Base-by-base conservation (phyloP, 73 alveolate genomes). In the Loxodes magnus region DNA sequence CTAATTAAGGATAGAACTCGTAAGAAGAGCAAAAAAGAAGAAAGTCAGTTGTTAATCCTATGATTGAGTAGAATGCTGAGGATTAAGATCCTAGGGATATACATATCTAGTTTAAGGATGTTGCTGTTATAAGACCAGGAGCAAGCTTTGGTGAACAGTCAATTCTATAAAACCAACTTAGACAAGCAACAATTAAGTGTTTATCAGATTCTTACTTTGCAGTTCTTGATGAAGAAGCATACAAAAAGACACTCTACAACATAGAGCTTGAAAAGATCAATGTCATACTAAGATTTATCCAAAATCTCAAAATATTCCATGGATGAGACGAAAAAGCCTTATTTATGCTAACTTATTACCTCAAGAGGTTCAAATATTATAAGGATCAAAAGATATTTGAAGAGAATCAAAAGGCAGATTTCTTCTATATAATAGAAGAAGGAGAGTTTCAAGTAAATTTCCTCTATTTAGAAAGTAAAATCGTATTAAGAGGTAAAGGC, bases 361-460 rank as follows among this genome's bases (percentile, higher is more conserved):
- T 54, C 10, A 54, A 37, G 22, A 43, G 22, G 25, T 20, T 14
- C 23, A 29, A 54, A 54, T 24, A n/a, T n/a, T 10, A 6, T 6
- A 9, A 55, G 20, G 24, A 35, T 35, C 21, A 54, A 5, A 3
- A 24, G 3, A 23, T 54, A 3, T 34, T 34, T 17, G 39, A 35
- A 35, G 67, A 54, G 21, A 30, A 17, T 2, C 34, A 54, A 3
- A 16, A 37, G 20, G 19, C 35, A 34, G 12, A 33, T 25, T 4
- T 24, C 16, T 9, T 20, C 2, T 54, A 54, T 36, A 37, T 54
- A 2, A 55, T 54, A 24, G 4, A 22, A 6, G 44, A 33, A 3
- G 67, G 67, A 12, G 67, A 54, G 3, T 54, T 54, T 17, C 56
- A 54, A 54, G 14, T 19, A 4, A n/a, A n/a, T n/a, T n/a, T n/a